Evolutionary conservation across 1,284 basidiomycete species (phyloP).

Genomic region (Agroathelia rolfsii): DNA sequence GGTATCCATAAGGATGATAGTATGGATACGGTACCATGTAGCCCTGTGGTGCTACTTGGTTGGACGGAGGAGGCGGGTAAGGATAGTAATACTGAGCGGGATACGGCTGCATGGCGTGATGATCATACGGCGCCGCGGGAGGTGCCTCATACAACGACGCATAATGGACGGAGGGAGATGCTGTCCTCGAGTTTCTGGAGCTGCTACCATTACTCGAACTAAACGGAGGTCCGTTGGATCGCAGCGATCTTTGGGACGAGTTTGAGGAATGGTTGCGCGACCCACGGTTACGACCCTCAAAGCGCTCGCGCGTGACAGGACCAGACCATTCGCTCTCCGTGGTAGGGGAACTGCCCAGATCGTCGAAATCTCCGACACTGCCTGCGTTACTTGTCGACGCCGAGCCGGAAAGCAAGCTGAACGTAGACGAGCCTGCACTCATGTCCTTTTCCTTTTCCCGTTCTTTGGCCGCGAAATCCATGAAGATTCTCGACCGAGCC

Average conservation of each 20-base stretch:
- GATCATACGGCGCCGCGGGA: conserved; percentile 38
- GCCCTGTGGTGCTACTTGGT: conserved; percentile 19
- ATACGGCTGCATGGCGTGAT: no score
- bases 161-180: conserved; percentile 66
- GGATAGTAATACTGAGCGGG: conserved; percentile 30
- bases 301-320: conserved; percentile 44
- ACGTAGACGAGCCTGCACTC: conserved; percentile 65
- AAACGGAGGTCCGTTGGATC: conserved; percentile 39
- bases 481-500: conserved; percentile 74
- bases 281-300: conserved; percentile 33
- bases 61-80: conserved; percentile 26
- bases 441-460: conserved; percentile 64
- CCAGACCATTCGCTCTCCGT: conserved; percentile 76
- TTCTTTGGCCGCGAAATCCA: conserved; percentile 67
- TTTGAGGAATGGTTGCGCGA: conserved; percentile 36
- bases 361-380: conserved; percentile 52
- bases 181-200: conserved; percentile 57
- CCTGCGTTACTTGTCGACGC: conserved; percentile 48
- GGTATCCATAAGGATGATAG: conserved; percentile 26
- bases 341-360: conserved; percentile 54
- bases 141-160: conserved; percentile 59
- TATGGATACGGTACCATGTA: conserved; percentile 30
- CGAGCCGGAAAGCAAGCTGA: conserved; percentile 59
- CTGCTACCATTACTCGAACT: conserved; percentile 44
- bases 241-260: conserved; percentile 45